Conservation (phyloP, 2,329 filamentous ascomycete genomes). For the Neodidymelliopsis sp. region DNA sequence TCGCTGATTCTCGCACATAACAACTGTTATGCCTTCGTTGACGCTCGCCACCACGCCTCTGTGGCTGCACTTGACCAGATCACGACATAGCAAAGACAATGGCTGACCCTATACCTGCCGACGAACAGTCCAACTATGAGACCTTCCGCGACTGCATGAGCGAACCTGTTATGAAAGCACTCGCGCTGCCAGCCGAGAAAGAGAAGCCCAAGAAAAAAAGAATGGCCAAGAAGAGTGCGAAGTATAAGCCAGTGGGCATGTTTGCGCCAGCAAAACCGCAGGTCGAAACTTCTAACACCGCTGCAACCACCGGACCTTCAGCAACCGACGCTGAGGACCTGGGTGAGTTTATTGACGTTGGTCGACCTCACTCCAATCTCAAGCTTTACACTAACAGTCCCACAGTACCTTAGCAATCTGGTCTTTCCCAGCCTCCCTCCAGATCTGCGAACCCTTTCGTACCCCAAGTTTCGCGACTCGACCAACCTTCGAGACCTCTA, state of each 20-base stretch:
- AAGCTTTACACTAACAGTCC: constrained; percentile 4
- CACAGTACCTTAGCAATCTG: constrained; percentile 72
- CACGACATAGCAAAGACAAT: constrained; percentile 23
- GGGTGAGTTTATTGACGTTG: constrained; percentile 77
- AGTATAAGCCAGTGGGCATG: constrained; percentile 26
- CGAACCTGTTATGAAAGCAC: constrained; percentile 69
- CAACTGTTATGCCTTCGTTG: constrained; percentile 20
- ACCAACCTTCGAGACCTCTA: constrained; percentile 63
- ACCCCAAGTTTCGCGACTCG: constrained; percentile 63
- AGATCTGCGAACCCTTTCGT: constrained; percentile 67
- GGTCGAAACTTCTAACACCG: not conserved
- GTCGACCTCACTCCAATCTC: constrained; percentile 28
- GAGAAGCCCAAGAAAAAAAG: constrained; percentile 56
- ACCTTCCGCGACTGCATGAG: constrained; percentile 79
- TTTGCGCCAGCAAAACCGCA: constrained; percentile 11
- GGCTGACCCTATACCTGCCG: constrained; percentile 42
- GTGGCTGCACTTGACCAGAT: not conserved
- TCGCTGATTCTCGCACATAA: constrained; percentile 25
- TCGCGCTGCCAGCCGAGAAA: constrained; percentile 55
- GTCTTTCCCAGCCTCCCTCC: constrained; percentile 71
- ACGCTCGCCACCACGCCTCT: constrained; percentile 8
- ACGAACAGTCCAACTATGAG: constrained; percentile 65
- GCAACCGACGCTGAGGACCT: constrained; percentile 68
- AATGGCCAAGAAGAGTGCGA: constrained; percentile 41
- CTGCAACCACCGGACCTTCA: constrained; percentile 1